Base-by-base conservation (phyloP, 2,329 filamentous ascomycete genomes). In the Colletotrichum tropicale region DNA sequence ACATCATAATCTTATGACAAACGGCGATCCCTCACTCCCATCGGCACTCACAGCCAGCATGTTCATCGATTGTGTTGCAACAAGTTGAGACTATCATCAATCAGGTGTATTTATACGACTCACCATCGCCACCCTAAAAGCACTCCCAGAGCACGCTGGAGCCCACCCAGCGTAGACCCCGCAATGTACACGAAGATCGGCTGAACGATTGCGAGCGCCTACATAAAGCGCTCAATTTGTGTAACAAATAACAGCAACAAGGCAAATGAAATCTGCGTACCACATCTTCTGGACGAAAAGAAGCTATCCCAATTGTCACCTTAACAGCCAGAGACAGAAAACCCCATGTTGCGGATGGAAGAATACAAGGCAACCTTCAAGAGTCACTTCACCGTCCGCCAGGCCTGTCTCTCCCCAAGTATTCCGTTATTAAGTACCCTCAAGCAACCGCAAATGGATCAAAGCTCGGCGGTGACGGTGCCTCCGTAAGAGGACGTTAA, bases 401-500 rank as follows among this genome's bases (percentile, higher is more conserved):
- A n/a, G 9, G 38, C 18, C 9, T 43, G 38, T 43, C 9, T 6
- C 18, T 43, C 38, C 3, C 9, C 38, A n/a, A n/a, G 9, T 43
- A n/a, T 43, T n/a, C 9, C 18, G 18, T 10, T 18, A 43, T 1
- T 38, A 43, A 43, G 18, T n/a, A 10, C 38, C 18, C 38, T 43
- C 38, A 43, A 43, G 38, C 18, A 43, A n/a, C 18, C 38, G 18
- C 18, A 7, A n/a, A 43, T 43, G 38, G 18, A n/a, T 38, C 36
- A 4, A 43, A 43, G 3, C 9, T 43, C 4, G 18, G 5, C 0
- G 3, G 0, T 4, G 2, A 7, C 38, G 9, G 18, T n/a, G 0
- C 18, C 18, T 43, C 3, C 0, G 18, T n/a, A 43, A 10, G 9
- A n/a, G 5, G 18, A n/a, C 9, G 1, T 15, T 6, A 24, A 24